Conservation (phyloP, 805 yeast genomes). For the Lachancea nothofagi region DNA sequence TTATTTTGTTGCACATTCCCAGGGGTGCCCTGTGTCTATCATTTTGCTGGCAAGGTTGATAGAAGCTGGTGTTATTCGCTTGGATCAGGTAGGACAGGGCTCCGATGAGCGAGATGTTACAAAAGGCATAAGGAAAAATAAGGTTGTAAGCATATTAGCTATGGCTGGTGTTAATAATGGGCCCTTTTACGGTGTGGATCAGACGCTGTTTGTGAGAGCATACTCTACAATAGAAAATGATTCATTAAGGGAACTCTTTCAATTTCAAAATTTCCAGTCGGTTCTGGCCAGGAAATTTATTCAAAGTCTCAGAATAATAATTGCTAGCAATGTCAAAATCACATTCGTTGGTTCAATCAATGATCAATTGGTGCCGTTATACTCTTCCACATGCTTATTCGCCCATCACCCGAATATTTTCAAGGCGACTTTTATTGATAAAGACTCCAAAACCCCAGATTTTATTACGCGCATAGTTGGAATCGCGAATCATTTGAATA, state of each 20-base stretch:
- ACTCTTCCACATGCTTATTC: slow-evolving; percentile 79
- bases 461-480: slow-evolving; percentile 73
- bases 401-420: slow-evolving; percentile 84
- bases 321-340: slow-evolving; percentile 67
- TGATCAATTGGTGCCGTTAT: slow-evolving; percentile 90
- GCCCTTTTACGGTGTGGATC: slow-evolving; percentile 90
- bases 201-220: slow-evolving; percentile 75
- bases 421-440: slow-evolving; percentile 85
- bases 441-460: slow-evolving; percentile 68
- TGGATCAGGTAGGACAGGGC: slow-evolving; percentile 27
- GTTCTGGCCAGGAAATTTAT: slow-evolving; percentile 65
- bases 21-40: slow-evolving; percentile 89
- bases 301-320: slow-evolving; percentile 57
- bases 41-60: slow-evolving; percentile 70
- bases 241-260: slow-evolving; percentile 79
- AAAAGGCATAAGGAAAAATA: slow-evolving; percentile 20
- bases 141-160: slow-evolving; percentile 65
- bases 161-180: slow-evolving; percentile 97
- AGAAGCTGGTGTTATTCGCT: slow-evolving; percentile 45
- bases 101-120: slow-evolving; percentile 10
- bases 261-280: slow-evolving; percentile 73
- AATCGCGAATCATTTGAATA: slow-evolving; percentile 66
- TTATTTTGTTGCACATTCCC: slow-evolving; percentile 92
- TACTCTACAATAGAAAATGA: slow-evolving; percentile 87
- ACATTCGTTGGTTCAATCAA: slow-evolving; percentile 84